Evolutionary conservation across 305 asterid genomes (phyloP), one percentile per base, ranked within the genome.

Genomic region (Fraxinus sp.): DNA sequence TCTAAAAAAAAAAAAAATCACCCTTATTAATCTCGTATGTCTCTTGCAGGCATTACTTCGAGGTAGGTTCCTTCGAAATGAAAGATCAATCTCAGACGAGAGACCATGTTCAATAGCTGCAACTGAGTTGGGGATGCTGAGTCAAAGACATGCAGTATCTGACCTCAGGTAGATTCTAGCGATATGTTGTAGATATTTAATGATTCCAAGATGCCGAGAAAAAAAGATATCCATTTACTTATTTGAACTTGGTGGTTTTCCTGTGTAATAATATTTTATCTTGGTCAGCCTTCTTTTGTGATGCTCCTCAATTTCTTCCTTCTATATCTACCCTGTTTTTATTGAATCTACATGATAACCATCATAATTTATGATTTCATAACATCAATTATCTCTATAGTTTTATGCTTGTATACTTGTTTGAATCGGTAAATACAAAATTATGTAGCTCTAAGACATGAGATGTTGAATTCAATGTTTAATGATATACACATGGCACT

Each of bases 51-150:
- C 95, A 72, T 88, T 94, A 41, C 94, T 93, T 80, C 87, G 91
- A 83, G 97, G 98, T 30, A 91, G 97, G 85, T 94, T 94, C 88
- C 84, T 94, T 82, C 87, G 92, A 72, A 90, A 92, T 83, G 93
- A 88, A 83, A 88, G 85, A 85, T 81, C 82, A 71, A 43, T 82
- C 55, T 83, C 83, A 16, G 93, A 90, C 79, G 92, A 88, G 86
- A 87, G 90, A 87, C 89, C 90, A 77, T 82, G 88, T 81, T 94
- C 93, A 39, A 78, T 84, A 80, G 97, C 93, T 82, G 91, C 90
- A 59, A 88, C 88, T 55, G 98, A 94, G 83, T 85, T 94, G 75
- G 94, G 93, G 75, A 83, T 92, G 86, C 86, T 94, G 80, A 90
- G 95, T 90, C 91, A 90, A 86, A 89, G 93, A 39, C 90, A 88